Evolutionary conservation across 1,284 basidiomycete genomes (phyloP).

Genomic region (Ganoderma multipileum): DNA sequence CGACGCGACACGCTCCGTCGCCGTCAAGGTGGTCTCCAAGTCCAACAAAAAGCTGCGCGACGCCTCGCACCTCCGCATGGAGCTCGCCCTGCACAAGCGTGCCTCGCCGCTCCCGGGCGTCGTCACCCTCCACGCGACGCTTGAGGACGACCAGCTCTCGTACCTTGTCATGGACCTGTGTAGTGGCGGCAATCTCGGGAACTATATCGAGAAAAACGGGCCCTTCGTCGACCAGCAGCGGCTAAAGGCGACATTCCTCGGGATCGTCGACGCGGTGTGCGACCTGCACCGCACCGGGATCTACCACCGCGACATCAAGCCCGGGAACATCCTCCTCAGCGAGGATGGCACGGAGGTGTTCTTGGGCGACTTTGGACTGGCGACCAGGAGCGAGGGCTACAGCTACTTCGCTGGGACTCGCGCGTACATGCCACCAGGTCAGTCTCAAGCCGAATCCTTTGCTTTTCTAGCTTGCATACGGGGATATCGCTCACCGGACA

Average conservation of each 20-base stretch:
- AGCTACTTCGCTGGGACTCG: constrained; percentile 53
- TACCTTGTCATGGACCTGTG: constrained; percentile 69
- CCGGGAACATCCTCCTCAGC: constrained; percentile 71
- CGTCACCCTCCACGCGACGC: constrained; percentile 61
- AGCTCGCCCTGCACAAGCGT: constrained; percentile 52
- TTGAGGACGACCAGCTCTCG: constrained; percentile 56
- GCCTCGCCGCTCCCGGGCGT: constrained; percentile 62
- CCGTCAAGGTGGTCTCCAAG: constrained; percentile 33
- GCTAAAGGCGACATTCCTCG: constrained; percentile 56
- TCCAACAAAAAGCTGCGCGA: constrained; percentile 19
- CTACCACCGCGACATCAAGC: constrained; percentile 76
- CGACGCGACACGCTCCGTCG: constrained; percentile 45
- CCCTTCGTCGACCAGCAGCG: constrained; percentile 55
- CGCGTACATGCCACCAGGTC: constrained; percentile 66
- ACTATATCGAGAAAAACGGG: constrained; percentile 57
- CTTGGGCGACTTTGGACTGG: constrained; percentile 72
- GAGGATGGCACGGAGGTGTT: constrained; percentile 52
- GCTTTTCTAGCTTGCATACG: too few species aligned
- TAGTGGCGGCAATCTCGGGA: constrained; percentile 66
- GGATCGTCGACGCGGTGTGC: constrained; percentile 66
- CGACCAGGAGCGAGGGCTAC: constrained; percentile 54
- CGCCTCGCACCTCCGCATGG: constrained; percentile 24
- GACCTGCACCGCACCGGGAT: constrained; percentile 64
- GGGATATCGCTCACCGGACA: neutral
- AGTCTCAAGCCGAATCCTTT: constrained; percentile 16